Evolutionary conservation across 208 protist species (phyloP), one percentile per base, ranked within the genome.

Genomic region (Porcisia hertigi): DNA sequence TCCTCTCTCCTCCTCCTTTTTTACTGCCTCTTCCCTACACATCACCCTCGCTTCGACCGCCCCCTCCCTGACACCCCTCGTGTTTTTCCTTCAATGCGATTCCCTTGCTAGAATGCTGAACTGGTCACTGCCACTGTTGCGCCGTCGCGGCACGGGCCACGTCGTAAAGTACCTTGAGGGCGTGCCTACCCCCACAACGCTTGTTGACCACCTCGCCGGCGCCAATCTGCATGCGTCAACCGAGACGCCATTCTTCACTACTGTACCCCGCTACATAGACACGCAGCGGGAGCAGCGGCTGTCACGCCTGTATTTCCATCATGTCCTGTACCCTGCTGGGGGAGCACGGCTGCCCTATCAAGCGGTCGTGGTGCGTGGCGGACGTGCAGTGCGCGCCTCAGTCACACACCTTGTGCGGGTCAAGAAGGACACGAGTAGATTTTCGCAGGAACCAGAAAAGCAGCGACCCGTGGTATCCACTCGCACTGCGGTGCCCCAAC

Each of bases 91-190:
- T 39, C 8, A 18, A 43, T 20, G 23, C 20, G 14, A 36, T 11
- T 43, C 39, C 67, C 69, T n/a, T 16, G 6, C 18, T 11, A 3
- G 25, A 1, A 87, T 87, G 67, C 16, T 73, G 16, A 74, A 57
- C 63, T 16, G 16, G 5, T 74, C 75, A 14, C 75, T 45, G 2
- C 54, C 49, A n/a, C 72, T 71, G 54, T 57, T 84, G 45, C 83
- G 79, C 43, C 79, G 84, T 0, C 76, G 76, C 23, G 82, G 85
- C 4, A 80, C 58, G 1, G 77, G 77, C 5, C 82, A 91, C 67
- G 90, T 96, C 53, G 78, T 87, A 23, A 94, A 93, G 76, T 96
- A 91, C 64, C 82, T 94, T 14, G 89, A 96, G 67, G 92, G 90
- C 11, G 86, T 93, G 30, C 90, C 92, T 1, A 74, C 76, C 1